Base-by-base conservation (phyloP, 495 filamentous ascomycete genomes). In the Lasiosphaeria ovina region DNA sequence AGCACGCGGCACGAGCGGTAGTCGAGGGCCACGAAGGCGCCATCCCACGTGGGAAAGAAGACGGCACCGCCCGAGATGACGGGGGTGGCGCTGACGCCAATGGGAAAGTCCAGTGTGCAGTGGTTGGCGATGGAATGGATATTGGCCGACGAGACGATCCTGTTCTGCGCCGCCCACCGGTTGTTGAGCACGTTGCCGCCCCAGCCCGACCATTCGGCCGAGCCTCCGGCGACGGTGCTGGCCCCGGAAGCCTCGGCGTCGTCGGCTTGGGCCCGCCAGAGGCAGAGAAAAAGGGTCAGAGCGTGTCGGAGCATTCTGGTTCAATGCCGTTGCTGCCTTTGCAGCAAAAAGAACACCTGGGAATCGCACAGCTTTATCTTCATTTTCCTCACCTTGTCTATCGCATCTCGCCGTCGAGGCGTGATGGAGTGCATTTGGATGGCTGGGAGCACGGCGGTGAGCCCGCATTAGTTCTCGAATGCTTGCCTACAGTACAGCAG, bases 41-140 rank as follows among this genome's bases (percentile, higher is more conserved):
- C 73, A 53, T 69, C 65, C 70, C 70, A 76, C 31, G 72, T 74
- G n/a, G 73, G 73, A 54, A 63, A 76, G 57, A 73, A 76, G 49
- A 63, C 70, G 1, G 64, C 59, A 48, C 65, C 57, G 14, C 53
- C 62, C 35, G 47, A 7, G 3, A 69, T 58, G 8, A 67, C 65
- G n/a, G 73, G 69, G 1, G 73, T 69, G 10, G 73, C 70, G 50
- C 68, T 70, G 38, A 71, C 64, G 6, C 72, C 71, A n/a, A 60
- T 36, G 1, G 47, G 58, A 36, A 58, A 68, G 44, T 10, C 31
- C 33, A 69, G 48, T 55, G 12, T 31, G 50, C 68, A 70, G 4
- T 58, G 33, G 32, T 32, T 0, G 12, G 51, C 34, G 57, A 62
- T n/a, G 50, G 60, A 54, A 11, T 32, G 11, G 55, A 69, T 60